Evolutionary conservation across 2,329 filamentous ascomycete genomes (phyloP).

Genomic region (Volutella citrinella): DNA sequence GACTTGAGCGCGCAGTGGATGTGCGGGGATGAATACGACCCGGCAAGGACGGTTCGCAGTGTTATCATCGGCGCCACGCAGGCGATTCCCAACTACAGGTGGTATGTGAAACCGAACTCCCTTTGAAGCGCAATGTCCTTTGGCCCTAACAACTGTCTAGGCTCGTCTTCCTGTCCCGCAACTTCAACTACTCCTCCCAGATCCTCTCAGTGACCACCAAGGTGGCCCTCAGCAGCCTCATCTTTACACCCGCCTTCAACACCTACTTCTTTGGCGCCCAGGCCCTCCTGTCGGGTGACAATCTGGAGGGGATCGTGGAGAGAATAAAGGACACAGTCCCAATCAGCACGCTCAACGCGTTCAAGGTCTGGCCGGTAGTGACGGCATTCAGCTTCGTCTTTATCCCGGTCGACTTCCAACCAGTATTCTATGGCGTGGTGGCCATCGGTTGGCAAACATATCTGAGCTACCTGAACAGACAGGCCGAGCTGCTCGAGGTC

Average conservation of each 20-base stretch:
- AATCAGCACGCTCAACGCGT: slow-evolving; percentile 70
- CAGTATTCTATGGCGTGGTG: slow-evolving; percentile 74
- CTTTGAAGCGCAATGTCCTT: too few species aligned
- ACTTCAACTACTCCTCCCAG: slow-evolving; percentile 82
- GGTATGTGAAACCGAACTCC: slow-evolving; percentile 49
- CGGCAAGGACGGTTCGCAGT: slow-evolving; percentile 65
- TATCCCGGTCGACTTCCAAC: slow-evolving; percentile 73
- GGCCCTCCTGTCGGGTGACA: slow-evolving; percentile 69
- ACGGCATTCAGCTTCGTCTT: slow-evolving; percentile 88
- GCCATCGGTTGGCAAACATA: slow-evolving; percentile 94
- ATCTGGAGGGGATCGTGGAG: slow-evolving; percentile 60
- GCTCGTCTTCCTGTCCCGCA: slow-evolving; percentile 74
- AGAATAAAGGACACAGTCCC: slow-evolving; percentile 75
- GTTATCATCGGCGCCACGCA: slow-evolving; percentile 70
- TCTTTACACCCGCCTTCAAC: slow-evolving; percentile 83
- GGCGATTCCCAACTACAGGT: slow-evolving; percentile 77
- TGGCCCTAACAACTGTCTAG: slow-evolving; percentile 36
- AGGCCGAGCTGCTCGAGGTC: slow-evolving; percentile 53
- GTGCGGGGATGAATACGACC: slow-evolving; percentile 61
- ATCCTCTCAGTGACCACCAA: slow-evolving; percentile 70
- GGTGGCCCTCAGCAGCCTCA: slow-evolving; percentile 73
- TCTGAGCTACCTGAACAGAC: slow-evolving; percentile 73
- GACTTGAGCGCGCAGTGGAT: slow-evolving; percentile 77
- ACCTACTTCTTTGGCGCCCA: slow-evolving; percentile 81
- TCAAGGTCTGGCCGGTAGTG: slow-evolving; percentile 85